A percentile compares a stretch with the other conserved stretches of the same genome.
These are phyloP conservation scores for Trichoderma citrinoviride DNA, from an alignment of 2,329 filamentous ascomycete genomes.

Conservation along the genomic window DNA sequence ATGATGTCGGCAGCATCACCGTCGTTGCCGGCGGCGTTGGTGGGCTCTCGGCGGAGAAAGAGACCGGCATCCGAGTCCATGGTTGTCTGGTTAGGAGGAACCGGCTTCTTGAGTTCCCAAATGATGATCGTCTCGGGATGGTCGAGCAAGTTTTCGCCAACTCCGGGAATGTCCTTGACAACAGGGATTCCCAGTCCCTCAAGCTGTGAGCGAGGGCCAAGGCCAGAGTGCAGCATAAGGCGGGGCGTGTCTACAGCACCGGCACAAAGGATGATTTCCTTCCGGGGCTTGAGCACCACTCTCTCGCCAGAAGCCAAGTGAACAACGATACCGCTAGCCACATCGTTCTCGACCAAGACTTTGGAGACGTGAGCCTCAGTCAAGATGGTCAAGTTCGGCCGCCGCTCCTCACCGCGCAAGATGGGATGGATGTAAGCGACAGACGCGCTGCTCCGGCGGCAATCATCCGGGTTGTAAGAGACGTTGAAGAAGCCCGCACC, in stretches of 20 bases:
- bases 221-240: slow-evolving; percentile 56
- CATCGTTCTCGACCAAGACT: slow-evolving; percentile 67
- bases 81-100: slow-evolving; percentile 74
- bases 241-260: slow-evolving; percentile 81
- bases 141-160: slow-evolving; percentile 61
- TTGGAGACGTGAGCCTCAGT: slow-evolving; percentile 87
- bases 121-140: slow-evolving; percentile 61
- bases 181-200: slow-evolving; percentile 52
- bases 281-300: slow-evolving; percentile 60
- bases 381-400: slow-evolving; percentile 79
- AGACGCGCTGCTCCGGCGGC: slow-evolving; percentile 77
- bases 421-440: slow-evolving; percentile 94
- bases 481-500: slow-evolving; percentile 89
- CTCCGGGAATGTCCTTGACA: slow-evolving; percentile 57
- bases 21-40: slow-evolving; percentile 65
- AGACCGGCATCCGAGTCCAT: slow-evolving; percentile 90
- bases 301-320: slow-evolving; percentile 54
- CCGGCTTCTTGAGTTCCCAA: slow-evolving; percentile 77
- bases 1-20: slow-evolving; percentile 80
- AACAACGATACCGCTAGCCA: slow-evolving; percentile 71
- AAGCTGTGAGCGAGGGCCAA: slow-evolving; percentile 55
- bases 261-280: slow-evolving; percentile 76
- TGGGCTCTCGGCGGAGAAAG: slow-evolving; percentile 75
- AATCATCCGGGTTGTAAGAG: slow-evolving; percentile 86
- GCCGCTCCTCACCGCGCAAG: slow-evolving; percentile 75